A percentile compares a stretch with the other conserved stretches of the same genome.
Conservation (phyloP, 2,329 filamentous ascomycete species). For the Aureobasidium lini region DNA sequence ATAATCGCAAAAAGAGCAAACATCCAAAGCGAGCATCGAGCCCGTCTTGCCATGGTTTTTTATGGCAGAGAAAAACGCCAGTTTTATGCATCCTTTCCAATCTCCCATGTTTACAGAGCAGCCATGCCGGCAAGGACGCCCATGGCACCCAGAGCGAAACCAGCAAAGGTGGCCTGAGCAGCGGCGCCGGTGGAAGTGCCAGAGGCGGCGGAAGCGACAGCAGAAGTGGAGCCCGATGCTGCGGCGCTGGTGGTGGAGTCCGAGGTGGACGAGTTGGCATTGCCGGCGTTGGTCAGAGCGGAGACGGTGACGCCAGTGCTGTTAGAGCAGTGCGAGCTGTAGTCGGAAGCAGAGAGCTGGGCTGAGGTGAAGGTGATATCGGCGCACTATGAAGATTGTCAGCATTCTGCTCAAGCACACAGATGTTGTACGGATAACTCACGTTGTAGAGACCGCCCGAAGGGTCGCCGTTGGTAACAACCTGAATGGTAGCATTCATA, state of each 20-base stretch:
- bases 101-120: constrained; percentile 15
- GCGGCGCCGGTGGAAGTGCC: constrained; percentile 21
- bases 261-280: constrained; percentile 14
- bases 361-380: constrained; percentile 60
- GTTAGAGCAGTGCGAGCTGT: constrained; percentile 49
- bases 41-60: background rate
- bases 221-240: constrained; percentile 6
- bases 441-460: constrained; percentile 59
- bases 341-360: constrained; percentile 39
- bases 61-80: background rate
- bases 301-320: constrained; percentile 46
- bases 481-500: constrained; percentile 58
- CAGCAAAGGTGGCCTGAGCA: constrained; percentile 24
- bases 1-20: constrained; percentile 1
- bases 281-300: constrained; percentile 30
- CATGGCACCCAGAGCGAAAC: constrained; percentile 29
- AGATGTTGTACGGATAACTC: constrained; percentile 16
- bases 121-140: constrained; percentile 23
- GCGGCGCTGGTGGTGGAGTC: constrained; percentile 15
- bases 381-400: constrained; percentile 50
- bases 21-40: background rate
- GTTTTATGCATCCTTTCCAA: background rate
- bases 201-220: constrained; percentile 15
- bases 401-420: background rate
- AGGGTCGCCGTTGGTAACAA: constrained; percentile 55